Base-by-base conservation (phyloP, 1,284 basidiomycete genomes). In the Ustilago loliicola region DNA sequence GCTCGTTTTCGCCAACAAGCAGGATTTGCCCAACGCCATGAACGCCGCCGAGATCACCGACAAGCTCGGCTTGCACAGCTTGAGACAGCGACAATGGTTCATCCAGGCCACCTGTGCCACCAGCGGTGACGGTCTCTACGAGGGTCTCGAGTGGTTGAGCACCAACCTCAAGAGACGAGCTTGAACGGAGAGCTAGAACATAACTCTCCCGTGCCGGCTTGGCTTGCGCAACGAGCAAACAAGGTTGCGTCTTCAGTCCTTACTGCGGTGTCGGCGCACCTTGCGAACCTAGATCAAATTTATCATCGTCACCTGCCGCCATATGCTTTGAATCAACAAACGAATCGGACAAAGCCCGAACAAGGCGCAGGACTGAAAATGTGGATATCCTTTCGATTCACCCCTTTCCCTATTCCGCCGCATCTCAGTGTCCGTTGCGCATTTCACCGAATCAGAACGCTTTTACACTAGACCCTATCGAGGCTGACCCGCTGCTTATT, bases 81-180 rank as follows among this genome's bases (percentile, higher is more conserved):
- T 99, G 87, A 93, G 95, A 87, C 94, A 98, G 90, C 91, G 97
- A 89, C 83, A 84, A 71, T 86, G 85, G 83, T 99, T 96, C 89
- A 99, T 99, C 87, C 97, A 99, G 92, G 95, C 97, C 81, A 96
- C 97, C 55, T 99, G 97, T 87, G 97, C 97, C 70, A 99, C 97
- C 61, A 96, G 94, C 85, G 97, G 97, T 86, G 97, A 99, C 87
- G 96, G 96, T 90, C 91, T 99, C 76, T 99, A 99, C 88, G 97
- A 99, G 89, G 96, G 96, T 89, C 85, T 86, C 38, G 85, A 86
- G 72, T 86, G 86, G 86, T 89, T 95, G 90, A 93, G 92, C 86
- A 90, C 91, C 81, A 95, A 95, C 90, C 92, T 94, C 89, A 93
- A 93, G 89, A 91, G 92, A 87, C 91, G 92, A 86, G 89, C 89